Base-by-base conservation (phyloP, 2,329 filamentous ascomycete genomes). In the Xylariaceae sp. region DNA sequence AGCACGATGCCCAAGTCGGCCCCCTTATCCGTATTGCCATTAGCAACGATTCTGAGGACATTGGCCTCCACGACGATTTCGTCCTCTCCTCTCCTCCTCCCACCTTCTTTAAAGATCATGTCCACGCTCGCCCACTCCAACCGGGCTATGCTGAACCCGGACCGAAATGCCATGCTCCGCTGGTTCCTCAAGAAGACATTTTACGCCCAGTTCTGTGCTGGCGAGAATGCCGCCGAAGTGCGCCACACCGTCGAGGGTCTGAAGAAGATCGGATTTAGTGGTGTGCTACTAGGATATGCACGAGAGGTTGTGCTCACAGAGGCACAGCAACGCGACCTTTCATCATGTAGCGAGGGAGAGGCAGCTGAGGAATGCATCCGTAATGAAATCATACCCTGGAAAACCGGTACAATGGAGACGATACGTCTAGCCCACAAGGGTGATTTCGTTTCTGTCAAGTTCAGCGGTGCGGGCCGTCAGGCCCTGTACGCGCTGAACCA, bases 131-230 rank as follows among this genome's bases (percentile, higher is more conserved):
- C 91, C 11, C 79, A 90, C 67, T 85, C 88, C 22, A 80, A 80
- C 46, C 85, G 75, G 51, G 73, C 81, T 1, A 49, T 91, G 0
- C 76, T 94, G 51, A 86, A 87, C 68, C 85, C 90, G 5, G 90
- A 95, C 65, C 77, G 73, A 47, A 96, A 96, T 66, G 83, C 83
- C 0, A 43, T 93, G 1, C 77, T 96, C 14, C 80, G 84, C 41
- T 81, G 76, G 54, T 66, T 91, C 40, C 75, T 96, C 45, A 90
- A 91, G 68, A 82, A 85, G 66, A 95, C 90, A 0, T 91, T 96
- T 63, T 96, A 96, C 68, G 84, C 85, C 19, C 92, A 97, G 64
- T 97, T 96, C 71, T 97, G 92, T 69, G 90, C 89, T 0, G 92
- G 92, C 28, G 88, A 91, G 71, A 87, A 82, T 45, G 76, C 80